Evolutionary conservation across 495 filamentous ascomycete genomes (phyloP), one percentile per base, ranked within the genome.

Genomic region (Pyronema omphalodes): DNA sequence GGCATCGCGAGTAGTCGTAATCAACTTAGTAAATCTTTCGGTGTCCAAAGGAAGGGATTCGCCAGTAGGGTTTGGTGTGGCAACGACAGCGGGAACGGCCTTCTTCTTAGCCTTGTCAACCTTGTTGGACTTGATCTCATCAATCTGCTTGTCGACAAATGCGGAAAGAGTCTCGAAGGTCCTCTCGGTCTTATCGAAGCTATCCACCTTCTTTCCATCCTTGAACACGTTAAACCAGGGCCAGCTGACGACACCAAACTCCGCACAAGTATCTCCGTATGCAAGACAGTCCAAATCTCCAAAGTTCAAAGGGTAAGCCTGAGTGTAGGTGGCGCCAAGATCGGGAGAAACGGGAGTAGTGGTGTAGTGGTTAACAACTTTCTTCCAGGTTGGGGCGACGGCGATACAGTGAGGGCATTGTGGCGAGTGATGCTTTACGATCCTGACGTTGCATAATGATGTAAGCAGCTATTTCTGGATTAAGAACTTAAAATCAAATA

Each of bases 301-400:
- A 63, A 96, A 95, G 60, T 85, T 79, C 68, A 96, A 88, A 67
- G 93, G 77, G 67, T 95, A 96, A 66, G 80, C 91, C 37, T 74
- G 71, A n/a, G 70, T 71, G 51, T 79, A 80, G 49, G 71, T 68
- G 6, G 67, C 63, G 37, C 57, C 53, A 6, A 61, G 56, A 19
- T 48, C 53, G 9, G 47, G 57, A 33, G 65, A 65, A 11, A 52
- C 64, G 9, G 85, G 81, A 60, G 84, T 80, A n/a, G 84, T 91
- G 6, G 89, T 94, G 67, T 88, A 94, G 70, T 95, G 94, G 69
- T 96, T 91, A 70, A 94, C 93, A 18, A 93, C 71, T 6, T 89
- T 94, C 70, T 95, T 86, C 74, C 80, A 96, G 50, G 76, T 80
- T 23, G 93, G 93, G 36, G 84, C 86, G 59, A 85, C 79, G 40